A percentile compares a stretch with the other conserved stretches of the same genome.
Evolutionary conservation across 1,284 basidiomycete species (phyloP).

Genomic region (Malassezia caprae): DNA sequence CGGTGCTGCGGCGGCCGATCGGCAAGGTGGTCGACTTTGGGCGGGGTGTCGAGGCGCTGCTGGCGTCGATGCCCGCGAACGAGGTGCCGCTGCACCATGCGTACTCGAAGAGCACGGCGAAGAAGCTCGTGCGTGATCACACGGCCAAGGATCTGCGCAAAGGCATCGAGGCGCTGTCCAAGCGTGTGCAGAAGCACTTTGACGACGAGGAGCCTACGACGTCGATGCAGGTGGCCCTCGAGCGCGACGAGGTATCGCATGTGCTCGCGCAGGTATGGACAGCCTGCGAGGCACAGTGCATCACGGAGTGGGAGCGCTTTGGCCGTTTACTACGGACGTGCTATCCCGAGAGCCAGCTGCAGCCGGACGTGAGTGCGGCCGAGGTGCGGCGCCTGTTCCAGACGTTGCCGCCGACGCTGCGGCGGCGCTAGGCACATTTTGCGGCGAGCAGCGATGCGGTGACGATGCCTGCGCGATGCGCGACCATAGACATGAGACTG

Average conservation of each 20-base stretch:
- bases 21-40: constrained; percentile 86
- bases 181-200: constrained; percentile 92
- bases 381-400: constrained; percentile 54
- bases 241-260: constrained; percentile 14
- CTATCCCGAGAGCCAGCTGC: constrained; percentile 5
- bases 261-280: constrained; percentile 16
- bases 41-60: constrained; percentile 73
- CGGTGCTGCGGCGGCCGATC: constrained; percentile 76
- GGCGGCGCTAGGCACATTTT: constrained; percentile 41
- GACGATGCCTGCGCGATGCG: constrained; percentile 39
- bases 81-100: constrained; percentile 68
- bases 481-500: constrained; percentile 37
- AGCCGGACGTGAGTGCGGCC: constrained; percentile 56
- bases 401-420: constrained; percentile 17
- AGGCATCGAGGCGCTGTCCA: constrained; percentile 69
- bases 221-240: neutral
- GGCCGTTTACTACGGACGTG: constrained; percentile 10
- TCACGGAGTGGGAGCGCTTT: constrained; percentile 8
- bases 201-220: constrained; percentile 14
- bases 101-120: constrained; percentile 67
- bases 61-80: constrained; percentile 67
- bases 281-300: constrained; percentile 1
- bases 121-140: constrained; percentile 76
- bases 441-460: constrained; percentile 50
- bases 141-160: constrained; percentile 77